Conservation (phyloP, 2,329 filamentous ascomycete species). For the Penicillium sp. region DNA sequence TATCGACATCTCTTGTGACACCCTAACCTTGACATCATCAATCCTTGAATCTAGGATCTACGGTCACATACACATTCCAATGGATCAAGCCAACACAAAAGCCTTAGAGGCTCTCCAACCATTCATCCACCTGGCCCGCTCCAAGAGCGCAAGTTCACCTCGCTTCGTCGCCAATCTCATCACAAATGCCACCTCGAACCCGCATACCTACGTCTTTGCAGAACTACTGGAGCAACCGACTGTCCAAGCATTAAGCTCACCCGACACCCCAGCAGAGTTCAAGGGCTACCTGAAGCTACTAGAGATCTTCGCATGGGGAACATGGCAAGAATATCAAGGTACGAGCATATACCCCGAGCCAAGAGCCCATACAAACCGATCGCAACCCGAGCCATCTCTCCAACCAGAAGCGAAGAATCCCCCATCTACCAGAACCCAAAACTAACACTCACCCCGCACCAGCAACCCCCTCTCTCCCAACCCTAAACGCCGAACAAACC, state of each 20-base stretch:
- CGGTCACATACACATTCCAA: conserved; percentile 19
- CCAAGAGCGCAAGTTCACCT: conserved; percentile 66
- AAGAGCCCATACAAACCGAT: background rate
- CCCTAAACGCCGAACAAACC: conserved; percentile 67
- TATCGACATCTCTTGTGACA: background rate
- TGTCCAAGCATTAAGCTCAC: conserved; percentile 65
- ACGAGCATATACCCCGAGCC: conserved; percentile 12
- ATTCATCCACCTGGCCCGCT: conserved; percentile 85
- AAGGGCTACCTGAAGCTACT: conserved; percentile 65
- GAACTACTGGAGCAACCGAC: conserved; percentile 82
- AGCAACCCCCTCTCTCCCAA: conserved; percentile 60
- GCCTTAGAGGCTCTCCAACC: conserved; percentile 65
- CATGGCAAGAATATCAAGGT: conserved; percentile 73
- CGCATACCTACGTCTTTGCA: conserved; percentile 87
- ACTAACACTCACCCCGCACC: conserved; percentile 11
- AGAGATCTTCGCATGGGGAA: conserved; percentile 88
- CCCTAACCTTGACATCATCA: background rate
- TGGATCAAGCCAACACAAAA: conserved; percentile 50
- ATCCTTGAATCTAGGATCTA: background rate
- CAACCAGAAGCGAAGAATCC: background rate
- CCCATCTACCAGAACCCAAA: background rate
- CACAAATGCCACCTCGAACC: conserved; percentile 79
- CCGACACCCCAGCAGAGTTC: conserved; percentile 57
- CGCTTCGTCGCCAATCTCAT: conserved; percentile 83
- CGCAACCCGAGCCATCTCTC: background rate